These are phyloP conservation scores for Exophiala oligosperma DNA, from an alignment of 2,329 filamentous ascomycete species.

Conservation along the genomic window DNA sequence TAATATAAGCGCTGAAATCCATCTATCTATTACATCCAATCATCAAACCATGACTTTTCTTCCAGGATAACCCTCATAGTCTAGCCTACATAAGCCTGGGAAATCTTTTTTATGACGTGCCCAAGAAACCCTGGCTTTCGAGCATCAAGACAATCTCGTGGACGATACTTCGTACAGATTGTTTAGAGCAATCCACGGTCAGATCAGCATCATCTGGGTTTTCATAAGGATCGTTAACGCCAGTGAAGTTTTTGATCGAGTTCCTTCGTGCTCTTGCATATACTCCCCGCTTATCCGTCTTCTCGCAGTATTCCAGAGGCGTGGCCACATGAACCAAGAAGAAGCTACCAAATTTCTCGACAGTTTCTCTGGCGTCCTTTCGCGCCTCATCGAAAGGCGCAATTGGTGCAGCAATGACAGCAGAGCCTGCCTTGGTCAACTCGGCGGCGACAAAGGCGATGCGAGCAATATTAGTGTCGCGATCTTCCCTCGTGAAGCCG, in stretches of 20 bases:
- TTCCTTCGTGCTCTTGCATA: constrained; percentile 81
- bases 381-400: constrained; percentile 84
- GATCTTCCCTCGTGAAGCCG: constrained; percentile 90
- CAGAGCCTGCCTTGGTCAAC: constrained; percentile 86
- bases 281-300: constrained; percentile 89
- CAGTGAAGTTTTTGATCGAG: constrained; percentile 97
- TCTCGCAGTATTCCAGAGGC: constrained; percentile 87
- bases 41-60: not conserved
- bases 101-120: constrained; percentile 39
- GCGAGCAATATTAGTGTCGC: constrained; percentile 90
- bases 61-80: not conserved
- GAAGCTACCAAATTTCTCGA: constrained; percentile 87
- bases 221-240: constrained; percentile 97
- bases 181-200: constrained; percentile 80
- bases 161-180: constrained; percentile 86
- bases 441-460: constrained; percentile 96
- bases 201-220: constrained; percentile 76
- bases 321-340: constrained; percentile 95
- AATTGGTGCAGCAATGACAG: constrained; percentile 94
- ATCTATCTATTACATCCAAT: not conserved
- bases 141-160: constrained; percentile 95
- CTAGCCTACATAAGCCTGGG: too few species aligned
- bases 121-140: constrained; percentile 84
- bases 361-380: constrained; percentile 74
- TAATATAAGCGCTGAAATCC: not conserved